Base-by-base conservation (phyloP, 2,329 filamentous ascomycete genomes). In the Alternaria incomplexa region DNA sequence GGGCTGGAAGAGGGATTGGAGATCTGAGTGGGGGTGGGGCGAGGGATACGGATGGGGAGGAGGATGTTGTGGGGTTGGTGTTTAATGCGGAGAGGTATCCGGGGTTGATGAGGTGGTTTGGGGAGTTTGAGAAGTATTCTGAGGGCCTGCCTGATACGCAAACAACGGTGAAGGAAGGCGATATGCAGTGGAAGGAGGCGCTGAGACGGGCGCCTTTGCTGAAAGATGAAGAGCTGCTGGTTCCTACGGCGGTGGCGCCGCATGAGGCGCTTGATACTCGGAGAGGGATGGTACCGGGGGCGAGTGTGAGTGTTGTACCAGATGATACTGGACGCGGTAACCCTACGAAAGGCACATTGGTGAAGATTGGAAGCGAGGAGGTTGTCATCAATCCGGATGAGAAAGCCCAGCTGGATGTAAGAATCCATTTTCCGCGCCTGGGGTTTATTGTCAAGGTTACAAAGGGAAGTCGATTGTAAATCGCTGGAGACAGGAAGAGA, bases 251-350 rank as follows among this genome's bases (percentile, higher is more conserved):
- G 9, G 72, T 68, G 30, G 61, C 64, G 2, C 72, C 76, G 2
- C 71, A 76, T 55, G 26, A 57, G 2, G 68, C 67, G 5, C 65
- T 81, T 11, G 76, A 80, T 64, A 50, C 50, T 13, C 67, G 73
- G 61, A 69, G 64, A 28, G 79, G 80, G 0, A 58, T 82, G 26
- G 59, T 58, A 11, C 65, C 68, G 15, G 80, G 80, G 0, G 71
- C 58, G 3, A 9, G 68, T 23, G 78, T 82, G 1, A 74, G 67
- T 25, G 70, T 83, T 1, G 74, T 70, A 23, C 81, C 81, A 1
- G 80, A 82, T 70, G 80, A 83, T 67, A 82, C 79, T 20, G 81
- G 81, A 0, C 72, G 75, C 44, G 75, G 69, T 47, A 73, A 80
- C 70, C 80, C 80, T 6, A 81, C 79, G 1, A 53, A 79, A 13